Evolutionary conservation across 1,139 yeast genomes (phyloP).

Genomic region (Arxiozyma heterogenica): DNA sequence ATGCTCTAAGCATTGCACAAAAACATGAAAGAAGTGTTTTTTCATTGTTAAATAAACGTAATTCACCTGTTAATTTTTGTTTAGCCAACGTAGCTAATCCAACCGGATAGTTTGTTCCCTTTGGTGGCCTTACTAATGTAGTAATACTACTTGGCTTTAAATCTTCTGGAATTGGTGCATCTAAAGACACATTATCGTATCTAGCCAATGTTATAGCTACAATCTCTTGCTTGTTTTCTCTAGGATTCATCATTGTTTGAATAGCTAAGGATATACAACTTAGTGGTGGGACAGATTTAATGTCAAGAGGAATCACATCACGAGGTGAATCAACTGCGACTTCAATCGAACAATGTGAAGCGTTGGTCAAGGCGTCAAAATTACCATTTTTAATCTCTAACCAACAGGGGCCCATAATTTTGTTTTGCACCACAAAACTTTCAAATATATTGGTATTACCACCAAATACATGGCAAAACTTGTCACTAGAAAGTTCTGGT

Average conservation of each 20-base stretch:
- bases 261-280: conserved; percentile 69
- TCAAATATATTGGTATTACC: conserved; percentile 68
- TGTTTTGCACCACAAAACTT: conserved; percentile 71
- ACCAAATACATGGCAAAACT: conserved; percentile 77
- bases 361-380: conserved; percentile 49
- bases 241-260: conserved; percentile 67
- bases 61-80: conserved; percentile 27
- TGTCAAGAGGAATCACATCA: conserved; percentile 42
- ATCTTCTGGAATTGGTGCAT: conserved; percentile 52
- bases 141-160: conserved; percentile 47
- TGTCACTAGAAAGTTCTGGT: conserved; percentile 58
- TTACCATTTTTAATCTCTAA: conserved; percentile 59
- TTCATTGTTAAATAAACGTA: conserved; percentile 63
- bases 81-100: conserved; percentile 26
- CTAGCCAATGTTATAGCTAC: conserved; percentile 75
- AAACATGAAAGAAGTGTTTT: conserved; percentile 63
- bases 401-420: conserved; percentile 98
- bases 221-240: conserved; percentile 73
- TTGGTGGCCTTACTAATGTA: conserved; percentile 75
- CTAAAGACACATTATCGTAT: conserved; percentile 58
- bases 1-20: conserved; percentile 56
- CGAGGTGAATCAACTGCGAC: conserved; percentile 48
- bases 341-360: conserved; percentile 78
- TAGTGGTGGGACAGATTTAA: conserved; percentile 48
- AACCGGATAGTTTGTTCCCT: conserved; percentile 47